Evolutionary conservation across 495 filamentous ascomycete species (phyloP), one percentile per base, ranked within the genome.

Genomic region (Penicillium angulare): DNA sequence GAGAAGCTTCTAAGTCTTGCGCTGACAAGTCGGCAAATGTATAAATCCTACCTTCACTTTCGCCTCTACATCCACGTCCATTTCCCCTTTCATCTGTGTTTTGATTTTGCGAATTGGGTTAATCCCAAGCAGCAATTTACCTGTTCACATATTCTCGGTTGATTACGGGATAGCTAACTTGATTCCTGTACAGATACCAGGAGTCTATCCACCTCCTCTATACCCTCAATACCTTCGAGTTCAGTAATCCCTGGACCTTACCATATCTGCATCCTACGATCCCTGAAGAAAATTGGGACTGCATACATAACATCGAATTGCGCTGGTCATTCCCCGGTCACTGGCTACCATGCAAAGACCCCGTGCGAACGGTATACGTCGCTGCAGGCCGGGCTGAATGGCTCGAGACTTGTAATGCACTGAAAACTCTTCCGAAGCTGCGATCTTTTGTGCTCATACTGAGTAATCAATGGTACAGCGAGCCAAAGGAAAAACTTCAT

Each of bases 231-330:
- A 67, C 57, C 39, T 72, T 75, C 50, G 69, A 75, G 50, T 75
- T 77, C 60, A 75, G 71, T 55, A 75, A 69, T 49, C 73, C 73
- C 52, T 77, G 73, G 73, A 64, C 71, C 24, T 67, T 75, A 4
- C 56, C 72, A 0, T 77, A 77, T 45, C 65, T 77, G 5, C 71
- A 59, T 24, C 71, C 69, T 5, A 74, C 72, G 1, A 57, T 76
- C 42, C 67, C 61, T 5, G 5, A 44, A 3, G 60, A 68, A 8
- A 50, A 62, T 36, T 70, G 69, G 67, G 47, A 64, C 26, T 54
- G 49, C 2, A 73, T 75, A 38, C 71, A 68, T 46, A 34, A 31
- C 27, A 57, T 77, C 41, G 71, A 74, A 32, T 67, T 77, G 13
- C 66, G 69, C 65, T 75, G 71, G 71, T 71, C 73, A 0, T 77